A percentile compares a stretch with the other conserved stretches of the same genome.
Conservation (phyloP, 73 alveolate genomes). For the Tetrahymena elliotti region DNA sequence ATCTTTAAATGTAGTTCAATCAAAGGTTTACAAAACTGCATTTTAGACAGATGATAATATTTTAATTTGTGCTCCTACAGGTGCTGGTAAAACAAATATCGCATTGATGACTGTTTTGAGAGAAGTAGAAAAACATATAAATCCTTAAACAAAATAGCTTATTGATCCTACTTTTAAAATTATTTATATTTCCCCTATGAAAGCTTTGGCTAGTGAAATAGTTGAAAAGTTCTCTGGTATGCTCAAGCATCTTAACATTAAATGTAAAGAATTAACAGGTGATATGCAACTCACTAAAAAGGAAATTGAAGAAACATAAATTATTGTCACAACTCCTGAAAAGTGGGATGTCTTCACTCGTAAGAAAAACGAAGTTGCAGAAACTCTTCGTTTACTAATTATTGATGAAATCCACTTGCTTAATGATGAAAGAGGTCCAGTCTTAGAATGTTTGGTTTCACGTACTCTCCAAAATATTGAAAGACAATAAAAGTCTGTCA, state of each 20-base stretch:
- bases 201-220: slow-evolving; percentile 96
- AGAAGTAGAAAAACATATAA: slow-evolving; percentile 66
- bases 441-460: slow-evolving; percentile 98
- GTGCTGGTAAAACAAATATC: slow-evolving; percentile 98
- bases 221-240: slow-evolving; percentile 77
- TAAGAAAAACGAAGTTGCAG: slow-evolving; percentile 22
- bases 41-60: slow-evolving; percentile 78
- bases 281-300: slow-evolving; percentile 92
- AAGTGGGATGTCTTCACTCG: slow-evolving; percentile 91
- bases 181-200: slow-evolving; percentile 94
- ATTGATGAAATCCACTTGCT: slow-evolving; percentile 99
- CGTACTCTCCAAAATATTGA: slow-evolving; percentile 86
- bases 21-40: slow-evolving; percentile 82
- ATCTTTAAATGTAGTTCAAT: slow-evolving; percentile 83
- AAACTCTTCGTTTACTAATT: slow-evolving; percentile 80
- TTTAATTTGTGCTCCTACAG: slow-evolving; percentile 97
- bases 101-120: slow-evolving; percentile 89
- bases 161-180: slow-evolving; percentile 75
- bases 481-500: slow-evolving; percentile 69
- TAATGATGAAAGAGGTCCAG: slow-evolving; percentile 99
- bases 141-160: slow-evolving; percentile 55
- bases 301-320: slow-evolving; percentile 93
- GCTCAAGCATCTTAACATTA: slow-evolving; percentile 83
- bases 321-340: slow-evolving; percentile 99
- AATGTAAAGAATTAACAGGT: slow-evolving; percentile 97